Percentiles rank a stretch among this genome's conserved stretches.
Evolutionary conservation across 148 eudicot species (phyloP).

Genomic region (Fagopyrum homotropicum): DNA sequence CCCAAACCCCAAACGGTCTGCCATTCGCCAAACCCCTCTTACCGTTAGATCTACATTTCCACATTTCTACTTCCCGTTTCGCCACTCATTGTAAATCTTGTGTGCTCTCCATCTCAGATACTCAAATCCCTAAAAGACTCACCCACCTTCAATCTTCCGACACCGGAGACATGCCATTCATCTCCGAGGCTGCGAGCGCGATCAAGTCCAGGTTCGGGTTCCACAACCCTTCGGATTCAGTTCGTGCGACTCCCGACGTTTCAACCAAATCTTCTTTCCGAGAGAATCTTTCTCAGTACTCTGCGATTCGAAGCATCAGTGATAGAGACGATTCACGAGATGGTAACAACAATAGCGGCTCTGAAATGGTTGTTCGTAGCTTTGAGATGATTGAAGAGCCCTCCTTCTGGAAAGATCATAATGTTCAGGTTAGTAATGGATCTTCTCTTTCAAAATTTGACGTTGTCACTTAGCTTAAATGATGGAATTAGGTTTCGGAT

Average conservation of each 20-base stretch:
- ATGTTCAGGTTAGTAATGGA: conserved; percentile 60
- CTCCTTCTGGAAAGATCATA: conserved; percentile 90
- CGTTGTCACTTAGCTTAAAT: background rate
- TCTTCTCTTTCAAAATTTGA: background rate
- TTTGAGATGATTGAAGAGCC: conserved; percentile 81
- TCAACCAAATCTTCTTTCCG: conserved; percentile 44
- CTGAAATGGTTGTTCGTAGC: conserved; percentile 26
- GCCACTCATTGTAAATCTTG: background rate
- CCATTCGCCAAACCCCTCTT: background rate
- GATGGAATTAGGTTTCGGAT: background rate
- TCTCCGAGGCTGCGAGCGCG: conserved; percentile 58
- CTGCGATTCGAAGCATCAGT: conserved; percentile 32
- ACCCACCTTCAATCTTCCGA: background rate
- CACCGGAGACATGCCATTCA: conserved; percentile 37
- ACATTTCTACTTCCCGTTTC: background rate
- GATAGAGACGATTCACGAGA: conserved; percentile 32
- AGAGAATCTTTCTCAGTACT: conserved; percentile 35
- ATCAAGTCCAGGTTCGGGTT: conserved; percentile 55
- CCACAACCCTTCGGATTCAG: conserved; percentile 41
- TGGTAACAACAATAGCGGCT: conserved; percentile 13
- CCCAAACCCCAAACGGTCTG: conserved; percentile 13
- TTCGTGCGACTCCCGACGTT: conserved; percentile 50
- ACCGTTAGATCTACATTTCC: background rate
- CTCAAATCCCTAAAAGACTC: conserved; percentile 14
- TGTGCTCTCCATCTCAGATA: background rate